These are phyloP conservation scores for Saposhnikovia divaricata DNA, from an alignment of 129 eudicot species.

Conservation along the genomic window DNA sequence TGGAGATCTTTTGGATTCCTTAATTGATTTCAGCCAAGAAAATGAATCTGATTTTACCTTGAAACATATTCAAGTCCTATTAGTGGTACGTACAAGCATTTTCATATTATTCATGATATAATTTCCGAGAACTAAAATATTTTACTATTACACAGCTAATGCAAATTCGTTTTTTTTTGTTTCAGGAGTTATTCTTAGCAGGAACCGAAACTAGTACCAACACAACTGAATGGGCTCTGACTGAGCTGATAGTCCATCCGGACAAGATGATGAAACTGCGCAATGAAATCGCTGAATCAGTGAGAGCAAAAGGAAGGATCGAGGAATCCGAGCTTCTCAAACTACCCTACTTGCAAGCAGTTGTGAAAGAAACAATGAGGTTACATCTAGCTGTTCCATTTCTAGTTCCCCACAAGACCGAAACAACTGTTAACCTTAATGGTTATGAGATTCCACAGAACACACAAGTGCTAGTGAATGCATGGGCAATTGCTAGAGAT, in stretches of 20 bases:
- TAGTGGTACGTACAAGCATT: not conserved
- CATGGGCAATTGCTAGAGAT: conserved; percentile 7
- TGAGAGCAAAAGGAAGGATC: conserved; percentile 17
- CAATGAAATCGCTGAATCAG: conserved; percentile 21
- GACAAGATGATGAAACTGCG: conserved; percentile 17
- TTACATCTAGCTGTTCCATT: conserved; percentile 2
- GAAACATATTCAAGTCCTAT: conserved; percentile 1
- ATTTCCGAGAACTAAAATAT: not conserved
- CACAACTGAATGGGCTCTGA: conserved; percentile 39
- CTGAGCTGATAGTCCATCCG: conserved; percentile 23
- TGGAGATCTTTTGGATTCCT: conserved; percentile 3
- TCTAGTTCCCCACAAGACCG: not conserved
- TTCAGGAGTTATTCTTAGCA: conserved; percentile 32
- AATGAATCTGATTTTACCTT: not conserved
- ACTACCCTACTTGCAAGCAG: conserved; percentile 28
- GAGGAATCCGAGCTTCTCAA: conserved; percentile 23
- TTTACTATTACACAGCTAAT: not conserved
- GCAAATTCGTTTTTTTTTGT: not conserved
- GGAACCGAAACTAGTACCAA: conserved; percentile 34
- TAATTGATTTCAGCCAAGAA: conserved; percentile 7
- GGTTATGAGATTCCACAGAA: not conserved
- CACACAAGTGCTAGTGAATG: not conserved
- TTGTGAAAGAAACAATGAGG: conserved; percentile 7
- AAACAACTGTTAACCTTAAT: not conserved
- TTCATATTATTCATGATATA: not conserved